Evolutionary conservation across 2,329 filamentous ascomycete genomes (phyloP).

Genomic region (Fusarium haematococcum): DNA sequence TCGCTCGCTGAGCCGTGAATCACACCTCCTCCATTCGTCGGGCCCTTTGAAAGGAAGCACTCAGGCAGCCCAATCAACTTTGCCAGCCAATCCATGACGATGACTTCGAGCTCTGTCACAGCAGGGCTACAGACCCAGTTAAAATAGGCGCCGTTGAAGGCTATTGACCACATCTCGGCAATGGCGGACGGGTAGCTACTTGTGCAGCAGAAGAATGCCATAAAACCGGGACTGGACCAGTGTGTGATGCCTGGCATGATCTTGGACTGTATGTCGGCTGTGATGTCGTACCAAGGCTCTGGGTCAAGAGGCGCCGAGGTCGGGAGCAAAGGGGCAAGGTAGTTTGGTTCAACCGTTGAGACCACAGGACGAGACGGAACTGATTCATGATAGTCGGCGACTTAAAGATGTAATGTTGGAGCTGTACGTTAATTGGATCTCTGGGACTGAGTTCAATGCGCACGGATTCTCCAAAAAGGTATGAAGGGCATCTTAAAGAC

Average conservation of each 20-base stretch:
- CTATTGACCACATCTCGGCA: constrained; percentile 90
- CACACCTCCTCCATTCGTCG: constrained; percentile 81
- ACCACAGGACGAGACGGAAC: constrained; percentile 78
- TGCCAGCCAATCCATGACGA: constrained; percentile 92
- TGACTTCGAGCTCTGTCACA: constrained; percentile 91
- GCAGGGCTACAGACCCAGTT: constrained; percentile 97
- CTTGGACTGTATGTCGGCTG: constrained; percentile 83
- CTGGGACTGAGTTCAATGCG: constrained; percentile 48
- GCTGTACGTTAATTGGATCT: not conserved
- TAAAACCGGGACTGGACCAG: constrained; percentile 95
- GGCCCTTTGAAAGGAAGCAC: constrained; percentile 81
- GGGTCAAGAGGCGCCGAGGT: constrained; percentile 70
- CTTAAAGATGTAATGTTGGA: constrained; percentile 55
- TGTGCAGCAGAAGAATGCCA: constrained; percentile 92
- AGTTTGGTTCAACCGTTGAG: constrained; percentile 84
- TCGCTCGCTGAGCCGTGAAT: constrained; percentile 87
- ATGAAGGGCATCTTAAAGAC: not conserved
- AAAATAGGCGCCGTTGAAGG: constrained; percentile 91
- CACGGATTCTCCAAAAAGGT: constrained; percentile 9
- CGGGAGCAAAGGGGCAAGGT: constrained; percentile 84
- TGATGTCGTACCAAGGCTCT: constrained; percentile 83
- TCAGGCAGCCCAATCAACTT: constrained; percentile 78
- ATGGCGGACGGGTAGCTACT: constrained; percentile 87
- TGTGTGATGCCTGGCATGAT: constrained; percentile 95
- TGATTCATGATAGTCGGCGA: constrained; percentile 85